Evolutionary conservation across 257 asterid species (phyloP).

Genomic region (Echium plantagineum): DNA sequence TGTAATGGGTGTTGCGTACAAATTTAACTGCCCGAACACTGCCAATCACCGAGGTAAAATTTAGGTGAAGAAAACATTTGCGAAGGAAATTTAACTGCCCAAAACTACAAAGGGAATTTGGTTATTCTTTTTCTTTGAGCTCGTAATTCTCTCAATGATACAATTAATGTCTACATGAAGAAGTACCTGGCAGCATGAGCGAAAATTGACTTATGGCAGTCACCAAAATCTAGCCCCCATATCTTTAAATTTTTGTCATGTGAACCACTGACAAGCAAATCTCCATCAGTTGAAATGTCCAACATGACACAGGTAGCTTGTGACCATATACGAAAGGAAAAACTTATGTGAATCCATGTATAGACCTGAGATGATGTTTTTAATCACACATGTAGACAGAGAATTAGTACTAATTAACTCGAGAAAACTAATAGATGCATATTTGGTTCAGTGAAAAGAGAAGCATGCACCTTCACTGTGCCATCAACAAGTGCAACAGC

Average conservation of each 20-base stretch:
- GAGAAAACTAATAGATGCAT: conserved; percentile 3
- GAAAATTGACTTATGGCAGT: conserved; percentile 84
- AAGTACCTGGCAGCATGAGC: conserved; percentile 89
- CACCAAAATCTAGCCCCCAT: conserved; percentile 93
- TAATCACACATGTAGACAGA: not conserved
- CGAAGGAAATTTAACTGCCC: too few relatives aligned
- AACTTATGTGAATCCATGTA: conserved; percentile 79
- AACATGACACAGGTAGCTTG: conserved; percentile 77
- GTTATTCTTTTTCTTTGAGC: not conserved
- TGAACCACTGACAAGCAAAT: conserved; percentile 79
- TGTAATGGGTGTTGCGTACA: conserved; percentile 69
- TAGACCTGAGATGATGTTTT: conserved; percentile 44
- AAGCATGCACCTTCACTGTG: conserved; percentile 57
- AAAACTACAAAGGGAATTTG: too few relatives aligned
- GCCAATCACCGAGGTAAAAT: conserved; percentile 6
- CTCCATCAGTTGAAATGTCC: conserved; percentile 95
- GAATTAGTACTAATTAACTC: not conserved
- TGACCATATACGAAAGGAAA: conserved; percentile 77
- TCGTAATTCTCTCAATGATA: too few relatives aligned
- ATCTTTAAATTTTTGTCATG: conserved; percentile 87
- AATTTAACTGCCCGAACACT: conserved; percentile 91
- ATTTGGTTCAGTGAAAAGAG: conserved; percentile 3
- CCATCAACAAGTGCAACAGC: conserved; percentile 74
- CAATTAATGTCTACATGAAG: not conserved
- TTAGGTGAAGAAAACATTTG: too few relatives aligned